Conservation (phyloP, 2,329 filamentous ascomycete species). For the Verticillium nubilum region DNA sequence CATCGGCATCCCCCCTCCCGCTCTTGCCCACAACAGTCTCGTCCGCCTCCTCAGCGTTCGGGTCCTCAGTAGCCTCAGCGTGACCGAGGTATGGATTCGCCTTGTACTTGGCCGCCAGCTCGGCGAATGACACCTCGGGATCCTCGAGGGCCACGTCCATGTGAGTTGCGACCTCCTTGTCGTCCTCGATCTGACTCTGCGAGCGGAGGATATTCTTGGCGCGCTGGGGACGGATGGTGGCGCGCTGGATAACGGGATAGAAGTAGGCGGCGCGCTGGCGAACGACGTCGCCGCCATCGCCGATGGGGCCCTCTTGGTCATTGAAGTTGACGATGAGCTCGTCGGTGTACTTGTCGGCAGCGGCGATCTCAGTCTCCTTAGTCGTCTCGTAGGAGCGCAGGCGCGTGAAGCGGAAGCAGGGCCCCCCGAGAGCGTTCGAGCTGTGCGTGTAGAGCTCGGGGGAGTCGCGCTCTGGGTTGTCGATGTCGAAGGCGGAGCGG, state of each 20-base stretch:
- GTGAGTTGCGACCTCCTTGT: slow-evolving; percentile 49
- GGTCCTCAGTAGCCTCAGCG: slow-evolving; percentile 18
- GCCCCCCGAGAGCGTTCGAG: slow-evolving; percentile 32
- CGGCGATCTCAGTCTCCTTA: slow-evolving; percentile 50
- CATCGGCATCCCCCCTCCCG: slow-evolving; percentile 17
- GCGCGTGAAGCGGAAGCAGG: slow-evolving; percentile 56
- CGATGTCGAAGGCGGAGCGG: slow-evolving; percentile 54
- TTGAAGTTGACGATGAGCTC: slow-evolving; percentile 57
- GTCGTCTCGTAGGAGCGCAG: slow-evolving; percentile 61
- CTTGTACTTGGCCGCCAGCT: slow-evolving; percentile 47
- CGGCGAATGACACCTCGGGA: slow-evolving; percentile 46
- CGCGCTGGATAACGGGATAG: slow-evolving; percentile 63
- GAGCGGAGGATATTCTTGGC: slow-evolving; percentile 57
- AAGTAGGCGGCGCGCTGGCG: slow-evolving; percentile 58
- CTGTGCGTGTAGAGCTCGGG: slow-evolving; percentile 49
- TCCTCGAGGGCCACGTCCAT: slow-evolving; percentile 51
- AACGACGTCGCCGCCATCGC: slow-evolving; percentile 27
- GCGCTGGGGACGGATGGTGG: slow-evolving; percentile 56
- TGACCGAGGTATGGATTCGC: slow-evolving; percentile 31
- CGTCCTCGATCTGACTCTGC: slow-evolving; percentile 36
- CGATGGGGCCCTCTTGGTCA: slow-evolving; percentile 29
- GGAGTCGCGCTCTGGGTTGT: slow-evolving; percentile 49
- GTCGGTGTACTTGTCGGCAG: slow-evolving; percentile 56
- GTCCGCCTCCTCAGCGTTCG: slow-evolving; percentile 13
- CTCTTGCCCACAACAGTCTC: not conserved